A percentile compares a stretch with the other conserved stretches of the same genome.
Evolutionary conservation across 2,329 filamentous ascomycete genomes (phyloP).

Genomic region (Paecilomyces variotii): DNA sequence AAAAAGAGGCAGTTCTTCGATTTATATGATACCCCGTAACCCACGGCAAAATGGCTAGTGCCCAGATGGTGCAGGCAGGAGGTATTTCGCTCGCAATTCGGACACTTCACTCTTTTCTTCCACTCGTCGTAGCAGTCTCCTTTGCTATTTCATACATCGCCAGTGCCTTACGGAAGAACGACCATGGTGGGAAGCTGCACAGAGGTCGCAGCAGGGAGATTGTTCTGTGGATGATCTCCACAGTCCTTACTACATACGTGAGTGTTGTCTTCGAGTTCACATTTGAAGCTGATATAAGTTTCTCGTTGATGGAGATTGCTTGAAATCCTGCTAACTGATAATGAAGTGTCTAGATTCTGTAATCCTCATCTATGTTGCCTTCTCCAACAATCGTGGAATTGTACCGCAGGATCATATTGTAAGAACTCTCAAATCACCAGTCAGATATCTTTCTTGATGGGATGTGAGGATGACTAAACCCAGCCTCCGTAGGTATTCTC

Average conservation of each 20-base stretch:
- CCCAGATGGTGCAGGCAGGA: neutral
- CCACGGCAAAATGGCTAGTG: neutral
- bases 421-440: constrained; percentile 1
- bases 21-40: neutral
- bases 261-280: constrained; percentile 6
- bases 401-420: constrained; percentile 7
- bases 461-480: neutral
- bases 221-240: constrained; percentile 33
- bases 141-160: constrained; percentile 47
- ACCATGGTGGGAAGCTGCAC: constrained; percentile 27
- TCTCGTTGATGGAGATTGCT: neutral
- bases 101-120: constrained; percentile 19
- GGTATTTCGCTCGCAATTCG: constrained; percentile 2
- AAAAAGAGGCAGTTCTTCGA: neutral
- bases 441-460: neutral
- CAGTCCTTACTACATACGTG: constrained; percentile 34
- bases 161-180: constrained; percentile 48
- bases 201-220: constrained; percentile 36
- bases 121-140: constrained; percentile 49
- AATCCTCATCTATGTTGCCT: constrained; percentile 6
- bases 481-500: constrained; percentile 41
- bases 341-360: constrained; percentile 10
- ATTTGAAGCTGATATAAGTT: neutral
- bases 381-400: constrained; percentile 1
- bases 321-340: neutral